These are phyloP conservation scores for Cucurbita ficifolia DNA, from an alignment of 306 rosid genomes.

Conservation along the genomic window DNA sequence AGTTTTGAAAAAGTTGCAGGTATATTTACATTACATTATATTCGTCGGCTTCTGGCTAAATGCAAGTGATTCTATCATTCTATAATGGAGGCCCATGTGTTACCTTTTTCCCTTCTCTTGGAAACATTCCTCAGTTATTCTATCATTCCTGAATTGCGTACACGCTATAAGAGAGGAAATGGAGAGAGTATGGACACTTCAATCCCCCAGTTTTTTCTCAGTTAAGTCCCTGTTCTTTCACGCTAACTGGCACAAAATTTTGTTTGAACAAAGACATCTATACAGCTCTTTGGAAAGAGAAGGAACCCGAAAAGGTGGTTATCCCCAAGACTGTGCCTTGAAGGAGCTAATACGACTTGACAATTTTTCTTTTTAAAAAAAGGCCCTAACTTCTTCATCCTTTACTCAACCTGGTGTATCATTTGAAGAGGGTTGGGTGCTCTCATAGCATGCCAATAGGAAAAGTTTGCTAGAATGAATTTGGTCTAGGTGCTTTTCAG, in stretches of 20 bases:
- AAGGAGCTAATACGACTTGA: neutral
- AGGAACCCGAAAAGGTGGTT: neutral
- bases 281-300: neutral
- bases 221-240: neutral
- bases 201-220: neutral
- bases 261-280: neutral
- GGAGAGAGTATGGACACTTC: neutral
- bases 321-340: neutral
- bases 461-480: neutral
- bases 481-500: neutral
- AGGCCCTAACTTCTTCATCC: neutral
- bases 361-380: neutral
- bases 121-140: neutral
- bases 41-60: neutral
- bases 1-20: constrained; percentile 68
- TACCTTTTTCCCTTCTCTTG: neutral
- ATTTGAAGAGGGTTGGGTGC: neutral
- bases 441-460: neutral
- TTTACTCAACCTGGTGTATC: neutral
- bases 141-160: neutral
- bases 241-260: neutral
- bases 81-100: neutral
- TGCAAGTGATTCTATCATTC: neutral
- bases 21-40: constrained; percentile 2
- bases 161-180: neutral